Conservation (phyloP, 352 stramenopile genomes). For the Pilasporangium apinafurcum region DNA sequence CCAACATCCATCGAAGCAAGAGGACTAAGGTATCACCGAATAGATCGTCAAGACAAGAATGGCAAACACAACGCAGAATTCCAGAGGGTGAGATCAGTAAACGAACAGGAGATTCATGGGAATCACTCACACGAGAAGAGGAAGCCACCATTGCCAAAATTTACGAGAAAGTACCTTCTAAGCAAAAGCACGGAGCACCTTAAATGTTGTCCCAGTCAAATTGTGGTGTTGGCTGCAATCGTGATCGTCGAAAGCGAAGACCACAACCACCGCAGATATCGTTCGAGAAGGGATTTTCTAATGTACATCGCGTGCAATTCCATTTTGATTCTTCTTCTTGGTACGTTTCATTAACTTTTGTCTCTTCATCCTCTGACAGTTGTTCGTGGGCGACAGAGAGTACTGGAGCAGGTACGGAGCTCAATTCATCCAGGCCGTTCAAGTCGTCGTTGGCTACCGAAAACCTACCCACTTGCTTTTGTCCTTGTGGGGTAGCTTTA, state of each 20-base stretch:
- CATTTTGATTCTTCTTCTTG: slow-evolving; percentile 20
- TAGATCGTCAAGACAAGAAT: background rate
- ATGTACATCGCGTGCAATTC: slow-evolving; percentile 74
- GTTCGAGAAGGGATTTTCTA: slow-evolving; percentile 55
- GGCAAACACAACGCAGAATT: background rate
- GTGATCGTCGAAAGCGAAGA: slow-evolving; percentile 55
- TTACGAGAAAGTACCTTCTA: slow-evolving; percentile 5
- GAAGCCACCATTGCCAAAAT: slow-evolving; percentile 8
- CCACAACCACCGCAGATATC: slow-evolving; percentile 64
- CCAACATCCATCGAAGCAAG: slow-evolving; percentile 5
- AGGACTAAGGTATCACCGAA: background rate
- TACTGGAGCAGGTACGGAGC: background rate
- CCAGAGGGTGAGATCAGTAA: background rate
- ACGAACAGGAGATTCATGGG: slow-evolving; percentile 11
- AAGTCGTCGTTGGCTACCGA: slow-evolving; percentile 19
- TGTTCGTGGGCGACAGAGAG: background rate
- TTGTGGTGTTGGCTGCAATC: slow-evolving; percentile 24
- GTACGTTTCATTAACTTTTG: slow-evolving; percentile 32
- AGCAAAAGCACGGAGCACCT: slow-evolving; percentile 3
- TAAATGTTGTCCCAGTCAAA: slow-evolving; percentile 47
- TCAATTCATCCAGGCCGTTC: background rate
- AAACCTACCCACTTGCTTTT: too few species aligned
- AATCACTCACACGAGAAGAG: slow-evolving; percentile 11
- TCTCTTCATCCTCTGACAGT: slow-evolving; percentile 30
- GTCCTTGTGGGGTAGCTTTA: too few species aligned